Base-by-base conservation (phyloP, 768 basidiomycete species). In the Suillus sp. region DNA sequence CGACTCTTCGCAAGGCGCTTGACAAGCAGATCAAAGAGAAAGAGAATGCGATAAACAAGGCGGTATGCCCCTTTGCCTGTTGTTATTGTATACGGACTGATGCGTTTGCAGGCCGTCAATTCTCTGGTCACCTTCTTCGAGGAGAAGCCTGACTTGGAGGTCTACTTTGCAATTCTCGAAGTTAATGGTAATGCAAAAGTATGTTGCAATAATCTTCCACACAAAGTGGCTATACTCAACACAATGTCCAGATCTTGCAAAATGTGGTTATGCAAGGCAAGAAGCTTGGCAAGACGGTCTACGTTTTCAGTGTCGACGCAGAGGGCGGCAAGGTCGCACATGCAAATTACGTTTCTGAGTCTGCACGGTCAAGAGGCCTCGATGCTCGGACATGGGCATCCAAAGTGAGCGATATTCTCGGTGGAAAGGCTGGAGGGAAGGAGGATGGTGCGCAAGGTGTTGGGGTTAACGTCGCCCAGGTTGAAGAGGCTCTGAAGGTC, bases 381-480 rank as follows among this genome's bases (percentile, higher is more conserved):
- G 92, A 95, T 73, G 96, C 92, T 27, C 90, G 95, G 65, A 79
- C 77, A n/a, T 99, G 97, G 97, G 91, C 95, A 30, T 76, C 82
- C 27, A 86, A 84, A 64, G 90, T 97, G 22, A 82, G 84, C 6
- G 90, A 90, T 40, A 77, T 95, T 10, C 69, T 99, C 11, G 95
- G 96, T 30, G 97, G 97, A 48, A 99, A 96, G 87, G 94, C 94
- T 59, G 97, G 97, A 61, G 97, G 97, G 16, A 98, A 96, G 77
- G 93, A 93, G 64, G 97, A 99, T 42, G 84, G 86, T 61, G 91
- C 91, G 2, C 94, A 96, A 71, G 97, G 97, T 30, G 87, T 96
- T 16, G 97, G 97, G 35, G 77, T 80, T 3, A 82, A 92, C 65
- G 74, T 83, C 1, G 76, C 75, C 30, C 88, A 84, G 75, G 77